These are phyloP conservation scores for Coprinellus aureogranulatus DNA, from an alignment of 768 basidiomycete genomes.

Conservation along the genomic window DNA sequence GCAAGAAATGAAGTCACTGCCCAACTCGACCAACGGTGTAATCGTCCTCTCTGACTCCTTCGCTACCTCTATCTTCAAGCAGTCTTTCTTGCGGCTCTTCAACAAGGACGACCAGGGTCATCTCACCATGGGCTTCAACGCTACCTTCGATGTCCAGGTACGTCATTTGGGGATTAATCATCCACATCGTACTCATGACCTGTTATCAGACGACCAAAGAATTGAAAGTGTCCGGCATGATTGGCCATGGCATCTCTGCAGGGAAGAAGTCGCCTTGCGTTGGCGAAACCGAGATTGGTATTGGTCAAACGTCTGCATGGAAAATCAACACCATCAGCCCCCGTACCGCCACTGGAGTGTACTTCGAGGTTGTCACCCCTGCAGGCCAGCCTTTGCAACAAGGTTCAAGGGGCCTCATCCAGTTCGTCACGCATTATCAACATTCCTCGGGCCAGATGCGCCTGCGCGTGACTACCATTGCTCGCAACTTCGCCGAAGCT, in stretches of 20 bases:
- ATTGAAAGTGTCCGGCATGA: constrained; percentile 95
- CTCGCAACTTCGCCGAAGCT: constrained; percentile 95
- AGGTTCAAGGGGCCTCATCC: constrained; percentile 90
- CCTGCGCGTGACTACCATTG: constrained; percentile 95
- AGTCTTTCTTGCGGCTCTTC: constrained; percentile 89
- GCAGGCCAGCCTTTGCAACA: constrained; percentile 90
- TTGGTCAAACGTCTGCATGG: constrained; percentile 98
- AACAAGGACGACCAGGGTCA: constrained; percentile 90
- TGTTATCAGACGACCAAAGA: constrained; percentile 88
- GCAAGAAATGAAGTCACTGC: constrained; percentile 93
- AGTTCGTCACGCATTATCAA: constrained; percentile 98
- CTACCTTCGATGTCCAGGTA: constrained; percentile 96
- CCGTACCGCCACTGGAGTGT: constrained; percentile 84
- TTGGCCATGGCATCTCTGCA: constrained; percentile 95
- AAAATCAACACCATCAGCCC: constrained; percentile 90
- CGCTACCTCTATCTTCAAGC: constrained; percentile 97
- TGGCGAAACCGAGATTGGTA: constrained; percentile 98
- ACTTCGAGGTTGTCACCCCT: constrained; percentile 98
- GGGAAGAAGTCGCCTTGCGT: constrained; percentile 96
- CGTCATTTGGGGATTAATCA: constrained; percentile 2
- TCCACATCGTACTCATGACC: not conserved
- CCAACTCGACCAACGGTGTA: constrained; percentile 94
- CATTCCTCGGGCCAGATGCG: constrained; percentile 95
- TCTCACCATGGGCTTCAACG: constrained; percentile 97
- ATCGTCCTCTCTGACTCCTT: constrained; percentile 97